Base-by-base conservation (phyloP, 768 basidiomycete species). In the Gyrodon lividus region DNA sequence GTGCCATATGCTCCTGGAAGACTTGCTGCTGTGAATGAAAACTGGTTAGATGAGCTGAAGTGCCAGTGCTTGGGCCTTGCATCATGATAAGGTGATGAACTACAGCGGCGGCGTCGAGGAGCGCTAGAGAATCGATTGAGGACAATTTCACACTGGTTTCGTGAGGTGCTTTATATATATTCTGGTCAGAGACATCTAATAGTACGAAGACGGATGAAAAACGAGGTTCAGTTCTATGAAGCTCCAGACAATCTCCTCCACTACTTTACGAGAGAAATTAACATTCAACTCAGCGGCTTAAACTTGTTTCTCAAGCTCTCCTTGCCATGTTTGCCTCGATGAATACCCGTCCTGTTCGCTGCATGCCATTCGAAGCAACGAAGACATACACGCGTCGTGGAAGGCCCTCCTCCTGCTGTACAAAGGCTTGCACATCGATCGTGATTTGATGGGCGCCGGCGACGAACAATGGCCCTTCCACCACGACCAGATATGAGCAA, bases 261-360 rank as follows among this genome's bases (percentile, higher is more conserved):
- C 28, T 22, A 26, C 17, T 43, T 52, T 58, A 52, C 57, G 57
- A 49, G 46, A 58, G 6, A 34, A 58, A 52, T 58, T 65, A 64
- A 58, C 64, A 59, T 65, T 66, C 55, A 46, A 63, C 48, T 43
- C 63, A 66, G 64, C 63, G 63, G 48, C 60, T 30, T 13, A 20
- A 19, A 31, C 43, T 16, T 6, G 34, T 56, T 46, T 38, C 31
- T 34, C 43, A 39, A 34, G 23, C 23, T 47, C 37, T 38, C n/a
- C 44, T 52, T 34, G 50, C 48, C 42, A 26, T 31, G 35, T 26
- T 43, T 39, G 17, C 43, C 43, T 54, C n/a, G 41, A 41, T 39
- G 40, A 23, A 57, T 57, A 42, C 42, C 61, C 54, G 54, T 57
- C 54, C 45, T 46, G 35, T 38, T 45, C 20, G 43, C 61, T 53